Conservation (phyloP, 129 eudicot genomes). For the Glebionis coronaria region DNA sequence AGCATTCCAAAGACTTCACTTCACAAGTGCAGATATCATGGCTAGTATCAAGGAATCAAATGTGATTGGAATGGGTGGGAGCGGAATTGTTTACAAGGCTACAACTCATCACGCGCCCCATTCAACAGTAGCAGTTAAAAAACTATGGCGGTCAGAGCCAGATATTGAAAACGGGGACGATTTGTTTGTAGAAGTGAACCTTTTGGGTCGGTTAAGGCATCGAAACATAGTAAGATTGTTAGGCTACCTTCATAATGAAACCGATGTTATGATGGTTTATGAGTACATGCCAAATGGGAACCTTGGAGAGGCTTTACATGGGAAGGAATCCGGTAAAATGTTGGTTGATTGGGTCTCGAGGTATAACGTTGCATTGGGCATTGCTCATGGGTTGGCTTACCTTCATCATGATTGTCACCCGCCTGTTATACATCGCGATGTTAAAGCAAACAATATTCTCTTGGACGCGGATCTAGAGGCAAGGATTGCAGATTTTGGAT, state of each 20-base stretch:
- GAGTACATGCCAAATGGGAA: conserved; percentile 74
- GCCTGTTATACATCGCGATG: conserved; percentile 61
- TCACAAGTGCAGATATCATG: conserved; percentile 54
- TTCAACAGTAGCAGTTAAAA: conserved; percentile 56
- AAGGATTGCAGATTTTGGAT: conserved; percentile 64
- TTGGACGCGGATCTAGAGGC: conserved; percentile 62
- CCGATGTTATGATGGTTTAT: conserved; percentile 61
- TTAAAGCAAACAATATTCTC: conserved; percentile 60
- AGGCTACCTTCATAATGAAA: conserved; percentile 66
- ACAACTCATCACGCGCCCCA: conserved; percentile 35
- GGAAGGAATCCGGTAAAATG: conserved; percentile 41
- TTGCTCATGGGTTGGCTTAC: conserved; percentile 71
- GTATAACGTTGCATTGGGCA: conserved; percentile 59
- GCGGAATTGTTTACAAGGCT: conserved; percentile 71
- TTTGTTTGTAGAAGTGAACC: conserved; percentile 57
- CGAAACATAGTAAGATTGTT: conserved; percentile 59
- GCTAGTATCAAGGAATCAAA: conserved; percentile 58
- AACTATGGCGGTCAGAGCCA: conserved; percentile 53
- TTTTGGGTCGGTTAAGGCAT: conserved; percentile 61
- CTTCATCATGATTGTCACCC: conserved; percentile 70
- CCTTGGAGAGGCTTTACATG: conserved; percentile 57
- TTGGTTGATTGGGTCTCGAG: conserved; percentile 74
- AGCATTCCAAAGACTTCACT: conserved; percentile 59
- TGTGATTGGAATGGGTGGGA: conserved; percentile 67
- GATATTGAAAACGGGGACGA: conserved; percentile 59